These are phyloP conservation scores for Penicillium sp. DNA, from an alignment of 2,329 filamentous ascomycete species.

Conservation along the genomic window DNA sequence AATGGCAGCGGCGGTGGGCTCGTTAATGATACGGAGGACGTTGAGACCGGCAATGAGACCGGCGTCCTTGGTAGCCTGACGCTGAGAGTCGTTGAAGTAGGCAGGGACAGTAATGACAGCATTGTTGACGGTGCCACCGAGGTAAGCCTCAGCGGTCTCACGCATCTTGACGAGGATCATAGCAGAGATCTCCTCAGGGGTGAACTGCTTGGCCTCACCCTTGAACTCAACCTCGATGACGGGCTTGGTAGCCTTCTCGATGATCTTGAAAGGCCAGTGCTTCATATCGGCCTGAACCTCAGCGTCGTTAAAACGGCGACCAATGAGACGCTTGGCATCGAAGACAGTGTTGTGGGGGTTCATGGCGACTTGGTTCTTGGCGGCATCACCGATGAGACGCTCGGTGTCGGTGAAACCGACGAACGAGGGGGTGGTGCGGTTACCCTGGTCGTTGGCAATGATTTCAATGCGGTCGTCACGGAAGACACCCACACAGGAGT, in stretches of 20 bases:
- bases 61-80: constrained; percentile 93
- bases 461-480: constrained; percentile 91
- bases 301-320: constrained; percentile 72
- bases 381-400: constrained; percentile 90
- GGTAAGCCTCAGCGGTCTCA: constrained; percentile 55
- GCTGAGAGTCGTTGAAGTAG: constrained; percentile 98
- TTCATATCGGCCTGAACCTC: constrained; percentile 89
- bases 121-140: constrained; percentile 53
- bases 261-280: constrained; percentile 95
- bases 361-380: constrained; percentile 84
- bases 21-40: constrained; percentile 91
- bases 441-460: constrained; percentile 91
- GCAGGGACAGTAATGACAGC: constrained; percentile 83
- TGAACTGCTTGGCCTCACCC: constrained; percentile 53
- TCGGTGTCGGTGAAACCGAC: constrained; percentile 96
- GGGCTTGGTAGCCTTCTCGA: constrained; percentile 84
- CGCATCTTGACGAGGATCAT: constrained; percentile 63
- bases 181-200: constrained; percentile 58
- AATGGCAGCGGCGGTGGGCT: constrained; percentile 89
- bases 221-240: constrained; percentile 67
- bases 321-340: constrained; percentile 80
- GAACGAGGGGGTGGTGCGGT: constrained; percentile 90
- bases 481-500: constrained; percentile 87
- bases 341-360: constrained; percentile 71
- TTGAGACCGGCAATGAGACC: constrained; percentile 86